A percentile compares a stretch with the other conserved stretches of the same genome.
Evolutionary conservation across 805 yeast species (phyloP).

Genomic region (Zygosaccharomyces rouxii): DNA sequence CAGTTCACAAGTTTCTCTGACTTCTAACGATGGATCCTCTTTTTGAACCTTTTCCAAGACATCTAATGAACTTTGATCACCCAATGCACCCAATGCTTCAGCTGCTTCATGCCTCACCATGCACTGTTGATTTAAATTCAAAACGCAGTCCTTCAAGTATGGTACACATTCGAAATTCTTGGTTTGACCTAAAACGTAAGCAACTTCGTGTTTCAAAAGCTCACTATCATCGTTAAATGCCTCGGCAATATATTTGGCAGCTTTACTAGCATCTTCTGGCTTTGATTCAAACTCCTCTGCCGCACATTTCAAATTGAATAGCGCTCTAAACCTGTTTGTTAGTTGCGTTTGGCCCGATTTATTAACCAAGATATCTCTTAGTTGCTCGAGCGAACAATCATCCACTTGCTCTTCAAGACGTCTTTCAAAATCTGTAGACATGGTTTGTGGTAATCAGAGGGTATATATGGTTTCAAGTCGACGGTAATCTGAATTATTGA

Average conservation of each 20-base stretch:
- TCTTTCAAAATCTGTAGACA: slow-evolving; percentile 38
- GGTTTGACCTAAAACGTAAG: slow-evolving; percentile 95
- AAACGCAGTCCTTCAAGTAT: slow-evolving; percentile 65
- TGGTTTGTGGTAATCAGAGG: slow-evolving; percentile 7
- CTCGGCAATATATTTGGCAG: slow-evolving; percentile 78
- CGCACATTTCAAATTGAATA: slow-evolving; percentile 81
- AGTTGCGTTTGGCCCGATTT: slow-evolving; percentile 64
- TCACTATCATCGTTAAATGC: slow-evolving; percentile 81
- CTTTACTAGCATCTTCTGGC: slow-evolving; percentile 52
- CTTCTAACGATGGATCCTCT: slow-evolving; percentile 80
- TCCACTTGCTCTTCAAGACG: slow-evolving; percentile 38
- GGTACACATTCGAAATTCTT: slow-evolving; percentile 77
- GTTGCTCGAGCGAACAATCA: slow-evolving; percentile 50
- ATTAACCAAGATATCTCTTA: slow-evolving; percentile 68
- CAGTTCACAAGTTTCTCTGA: slow-evolving; percentile 95
- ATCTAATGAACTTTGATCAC: slow-evolving; percentile 67
- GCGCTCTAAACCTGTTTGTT: slow-evolving; percentile 88
- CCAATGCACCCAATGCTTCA: slow-evolving; percentile 95
- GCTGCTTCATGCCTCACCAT: slow-evolving; percentile 99
- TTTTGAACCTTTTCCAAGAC: slow-evolving; percentile 58
- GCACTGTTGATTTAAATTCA: slow-evolving; percentile 65
- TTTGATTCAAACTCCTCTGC: slow-evolving; percentile 66
- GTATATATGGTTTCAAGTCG: background rate
- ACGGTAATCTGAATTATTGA: background rate
- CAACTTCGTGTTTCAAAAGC: slow-evolving; percentile 93